Percentiles rank a stretch among this genome's conserved stretches.
Conservation (phyloP, 176 grass and related monocot genomes). For the Hsuehochloa calcarea region DNA sequence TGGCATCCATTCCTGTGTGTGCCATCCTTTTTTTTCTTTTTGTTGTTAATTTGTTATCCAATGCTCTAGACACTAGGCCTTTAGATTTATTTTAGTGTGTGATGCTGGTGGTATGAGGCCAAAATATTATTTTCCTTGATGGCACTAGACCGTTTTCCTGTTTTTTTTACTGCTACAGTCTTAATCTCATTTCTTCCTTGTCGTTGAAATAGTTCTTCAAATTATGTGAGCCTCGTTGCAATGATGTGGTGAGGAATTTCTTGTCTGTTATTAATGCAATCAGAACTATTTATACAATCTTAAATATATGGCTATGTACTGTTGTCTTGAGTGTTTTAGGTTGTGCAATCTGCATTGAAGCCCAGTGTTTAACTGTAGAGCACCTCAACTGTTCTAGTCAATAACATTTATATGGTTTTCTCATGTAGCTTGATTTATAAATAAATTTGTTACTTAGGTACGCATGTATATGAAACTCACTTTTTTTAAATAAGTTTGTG, state of each 20-base stretch:
- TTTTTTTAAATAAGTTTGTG: not conserved
- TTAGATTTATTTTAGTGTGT: not conserved
- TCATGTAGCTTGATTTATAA: not conserved
- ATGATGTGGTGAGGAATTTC: not conserved
- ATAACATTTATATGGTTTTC: slow-evolving; percentile 20
- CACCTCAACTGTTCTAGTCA: not conserved
- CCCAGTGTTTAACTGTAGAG: not conserved
- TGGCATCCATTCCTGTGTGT: not conserved
- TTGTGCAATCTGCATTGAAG: slow-evolving; percentile 8
- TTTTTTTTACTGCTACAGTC: not conserved
- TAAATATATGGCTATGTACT: not conserved
- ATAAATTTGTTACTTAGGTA: not conserved
- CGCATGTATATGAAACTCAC: slow-evolving; percentile 1
- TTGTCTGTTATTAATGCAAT: not conserved
- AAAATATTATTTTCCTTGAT: not conserved
- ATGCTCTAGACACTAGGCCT: not conserved
- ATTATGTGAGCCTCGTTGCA: not conserved
- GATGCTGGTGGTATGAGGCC: not conserved
- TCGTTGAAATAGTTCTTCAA: not conserved
- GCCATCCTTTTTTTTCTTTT: not conserved
- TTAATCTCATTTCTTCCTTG: not conserved
- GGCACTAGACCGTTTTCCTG: not conserved
- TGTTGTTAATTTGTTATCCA: not conserved
- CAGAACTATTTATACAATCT: not conserved
- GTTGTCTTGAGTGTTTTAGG: slow-evolving; percentile 20